phyloP scores from a whole-genome alignment of 169 alveolate genomes.

The Plasmodium billcollinsi region DNA sequence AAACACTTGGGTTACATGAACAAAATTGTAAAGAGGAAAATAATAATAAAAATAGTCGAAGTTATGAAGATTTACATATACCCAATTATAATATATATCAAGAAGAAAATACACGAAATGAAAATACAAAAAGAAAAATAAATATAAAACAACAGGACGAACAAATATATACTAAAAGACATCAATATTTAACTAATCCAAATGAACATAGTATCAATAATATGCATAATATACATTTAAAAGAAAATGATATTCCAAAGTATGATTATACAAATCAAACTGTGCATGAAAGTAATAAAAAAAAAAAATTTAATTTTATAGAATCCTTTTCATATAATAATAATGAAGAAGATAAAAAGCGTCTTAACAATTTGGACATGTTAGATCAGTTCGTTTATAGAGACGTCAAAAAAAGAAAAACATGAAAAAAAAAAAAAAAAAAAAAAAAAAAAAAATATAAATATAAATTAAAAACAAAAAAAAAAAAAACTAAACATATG shows the following conservation, averaged over 20 bases:
- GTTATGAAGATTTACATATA: background rate
- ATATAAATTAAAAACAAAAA: too few species aligned
- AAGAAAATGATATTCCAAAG: slow-evolving; percentile 1
- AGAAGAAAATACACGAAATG: background rate
- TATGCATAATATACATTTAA: background rate
- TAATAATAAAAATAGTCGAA: background rate
- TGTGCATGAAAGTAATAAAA: slow-evolving; percentile 7
- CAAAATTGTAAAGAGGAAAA: background rate
- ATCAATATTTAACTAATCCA: background rate
- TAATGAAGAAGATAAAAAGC: slow-evolving; percentile 34
- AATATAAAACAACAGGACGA: background rate
- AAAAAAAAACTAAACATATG: too few species aligned
- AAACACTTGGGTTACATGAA: slow-evolving; percentile 1
- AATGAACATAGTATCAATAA: background rate
- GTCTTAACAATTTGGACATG: background rate
- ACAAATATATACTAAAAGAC: background rate
- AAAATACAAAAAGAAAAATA: background rate
- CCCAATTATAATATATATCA: background rate
- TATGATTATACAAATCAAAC: background rate
- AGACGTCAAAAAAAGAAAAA: slow-evolving; percentile 53
- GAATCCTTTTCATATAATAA: slow-evolving; percentile 63
- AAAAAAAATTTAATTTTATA: slow-evolving; percentile 56
- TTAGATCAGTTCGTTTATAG: slow-evolving; percentile 5
- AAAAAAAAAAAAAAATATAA: background rate
- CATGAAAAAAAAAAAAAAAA: slow-evolving; percentile 7